Evolutionary conservation across 2,329 filamentous ascomycete genomes (phyloP), one percentile per base, ranked within the genome.

Genomic region (Diaporthe citrichinensis): DNA sequence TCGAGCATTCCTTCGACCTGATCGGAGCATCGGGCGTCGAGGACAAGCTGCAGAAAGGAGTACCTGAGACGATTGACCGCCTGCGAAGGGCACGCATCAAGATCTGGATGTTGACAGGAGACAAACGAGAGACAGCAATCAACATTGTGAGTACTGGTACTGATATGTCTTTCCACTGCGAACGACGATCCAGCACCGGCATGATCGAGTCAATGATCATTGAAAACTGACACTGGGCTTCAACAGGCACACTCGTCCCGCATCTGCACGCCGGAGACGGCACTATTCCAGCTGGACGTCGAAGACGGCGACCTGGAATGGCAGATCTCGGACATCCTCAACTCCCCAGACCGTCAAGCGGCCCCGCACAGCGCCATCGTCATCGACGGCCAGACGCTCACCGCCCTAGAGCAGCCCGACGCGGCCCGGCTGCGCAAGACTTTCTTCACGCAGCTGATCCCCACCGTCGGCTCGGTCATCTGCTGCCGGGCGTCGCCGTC

Each of bases 41-140:
- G 83, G 95, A 98, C 82, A 97, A 96, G 81, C 87, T 98, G 14
- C 95, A 98, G 80, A 90, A 91, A 76, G 95, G 95, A n/a, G 95
- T 98, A 0, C 94, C 95, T 0, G 94, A 97, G 82, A 94, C 95
- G 0, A 95, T 98, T 76, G 95, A 97, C 80, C 94, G 94, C 81
- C 87, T 98, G 4, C 90, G 94, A 76, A 89, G 94, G 49, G 95
- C 95, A 23, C 95, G 95, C 77, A 96, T 97, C 84, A 96, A 95
- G 83, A 91, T 97, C 76, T 97, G 95, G 95, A 97, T 98, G 95
- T 86, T 98, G 73, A 98, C 95, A 2, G 95, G 95, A 28, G 95
- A 98, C 81, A 96, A 96, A 83, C 90, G 94, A 39, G 94, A 97
- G 84, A 97, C 94, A 0, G 94, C 94, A 51, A 95, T 97, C 84